Base-by-base conservation (phyloP, 2,329 filamentous ascomycete species). In the Aspergillus jensenii region DNA sequence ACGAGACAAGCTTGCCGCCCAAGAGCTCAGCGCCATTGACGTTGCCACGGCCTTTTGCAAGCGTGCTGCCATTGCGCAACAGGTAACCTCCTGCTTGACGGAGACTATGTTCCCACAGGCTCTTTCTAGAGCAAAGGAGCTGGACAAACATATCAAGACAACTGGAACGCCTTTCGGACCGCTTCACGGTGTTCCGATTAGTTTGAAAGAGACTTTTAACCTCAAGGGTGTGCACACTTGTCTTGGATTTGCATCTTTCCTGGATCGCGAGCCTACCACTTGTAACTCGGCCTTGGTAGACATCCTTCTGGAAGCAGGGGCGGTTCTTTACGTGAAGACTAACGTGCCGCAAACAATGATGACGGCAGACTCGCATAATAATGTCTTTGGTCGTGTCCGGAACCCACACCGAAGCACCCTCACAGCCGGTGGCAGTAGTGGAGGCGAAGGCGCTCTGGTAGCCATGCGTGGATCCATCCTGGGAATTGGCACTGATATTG, bases 251-350 rank as follows among this genome's bases (percentile, higher is more conserved):
- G 21, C 21, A 21, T 21, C 21, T 21, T 21, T 21, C 21, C 21
- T 21, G 21, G 21, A 21, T 21, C 21, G 21, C 21, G 21, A 21
- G 21, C 21, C 21, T 4, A 3, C 21, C 21, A 21, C 21, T 4
- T 3, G 3, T 21, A 21, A 21, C 21, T 21, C 21, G 21, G 77
- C 80, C 0, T 71, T 88, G 5, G 82, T 88, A 0, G 77, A 83
- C 4, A 74, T 87, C 0, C 69, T 90, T 21, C 21, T 21, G 21
- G 3, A 73, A 82, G 77, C 84, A 0, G 88, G 88, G 0, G 87
- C 87, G 0, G 79, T 90, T 0, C 72, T 86, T 4, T 88, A 89
- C 60, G 82, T 83, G 60, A 90, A 90, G 72, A 90, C 87, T 0
- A 89, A 89, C 62, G 77, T 90, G 2, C 87, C 87, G 1, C 82